A percentile compares a stretch with the other conserved stretches of the same genome.
phyloP scores from a whole-genome alignment of 768 basidiomycete species.

The Crucibulum laeve region DNA sequence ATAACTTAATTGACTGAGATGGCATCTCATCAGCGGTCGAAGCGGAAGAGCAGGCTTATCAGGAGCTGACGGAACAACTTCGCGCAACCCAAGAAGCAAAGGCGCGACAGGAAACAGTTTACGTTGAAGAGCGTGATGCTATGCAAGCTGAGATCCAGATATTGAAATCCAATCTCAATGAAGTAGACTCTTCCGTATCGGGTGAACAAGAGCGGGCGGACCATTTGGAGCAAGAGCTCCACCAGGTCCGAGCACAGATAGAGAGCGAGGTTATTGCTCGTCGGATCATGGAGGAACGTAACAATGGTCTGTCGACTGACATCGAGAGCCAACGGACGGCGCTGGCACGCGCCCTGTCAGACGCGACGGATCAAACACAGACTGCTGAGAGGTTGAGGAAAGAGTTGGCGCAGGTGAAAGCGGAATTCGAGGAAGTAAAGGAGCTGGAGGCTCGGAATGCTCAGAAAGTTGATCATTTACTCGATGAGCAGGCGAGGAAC shows the following conservation, averaged over 20 bases:
- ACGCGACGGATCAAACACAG: slow-evolving; percentile 65
- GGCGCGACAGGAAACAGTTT: slow-evolving; percentile 47
- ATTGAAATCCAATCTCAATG: slow-evolving; percentile 41
- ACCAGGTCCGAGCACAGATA: slow-evolving; percentile 54
- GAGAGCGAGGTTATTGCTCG: slow-evolving; percentile 62
- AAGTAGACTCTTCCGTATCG: slow-evolving; percentile 29
- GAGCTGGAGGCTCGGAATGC: slow-evolving; percentile 60
- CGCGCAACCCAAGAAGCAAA: slow-evolving; percentile 54
- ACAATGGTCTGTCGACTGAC: slow-evolving; percentile 50
- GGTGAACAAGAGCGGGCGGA: slow-evolving; percentile 51
- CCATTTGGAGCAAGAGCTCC: slow-evolving; percentile 59
- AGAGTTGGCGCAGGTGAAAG: slow-evolving; percentile 56
- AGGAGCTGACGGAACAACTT: slow-evolving; percentile 69
- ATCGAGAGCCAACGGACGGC: slow-evolving; percentile 51
- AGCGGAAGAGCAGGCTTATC: slow-evolving; percentile 71
- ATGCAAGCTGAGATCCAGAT: slow-evolving; percentile 55
- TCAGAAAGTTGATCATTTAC: slow-evolving; percentile 55
- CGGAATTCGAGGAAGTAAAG: slow-evolving; percentile 67
- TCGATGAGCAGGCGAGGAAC: slow-evolving; percentile 74
- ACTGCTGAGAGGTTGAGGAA: slow-evolving; percentile 55
- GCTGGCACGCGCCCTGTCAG: slow-evolving; percentile 54
- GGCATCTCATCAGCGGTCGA: slow-evolving; percentile 48
- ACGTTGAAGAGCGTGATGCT: slow-evolving; percentile 53
- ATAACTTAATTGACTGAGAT: slow-evolving; percentile 6
- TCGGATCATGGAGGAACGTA: slow-evolving; percentile 61